phyloP scores from a whole-genome alignment of 1,284 basidiomycete species.

The Rhodotorula sp. region DNA sequence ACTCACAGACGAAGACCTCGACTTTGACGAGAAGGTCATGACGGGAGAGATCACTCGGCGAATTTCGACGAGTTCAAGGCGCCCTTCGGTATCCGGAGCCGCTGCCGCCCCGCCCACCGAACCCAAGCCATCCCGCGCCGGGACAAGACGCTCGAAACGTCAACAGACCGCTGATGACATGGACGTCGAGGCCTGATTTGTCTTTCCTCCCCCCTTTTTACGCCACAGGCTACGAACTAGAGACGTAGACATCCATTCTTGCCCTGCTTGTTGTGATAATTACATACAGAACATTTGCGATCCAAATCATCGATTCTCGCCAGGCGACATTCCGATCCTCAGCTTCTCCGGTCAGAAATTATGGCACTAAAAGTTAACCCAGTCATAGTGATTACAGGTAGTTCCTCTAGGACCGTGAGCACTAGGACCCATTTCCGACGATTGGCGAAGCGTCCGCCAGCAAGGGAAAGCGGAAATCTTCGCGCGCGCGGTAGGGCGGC shows the following conservation, averaged over 20 bases:
- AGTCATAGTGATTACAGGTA: too few species aligned
- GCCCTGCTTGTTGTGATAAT: not conserved
- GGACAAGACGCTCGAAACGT: conserved; percentile 13
- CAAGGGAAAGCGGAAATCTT: not conserved
- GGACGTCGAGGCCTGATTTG: conserved; percentile 13
- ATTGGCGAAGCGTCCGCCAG: not conserved
- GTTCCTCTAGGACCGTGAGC: not conserved
- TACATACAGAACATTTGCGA: not conserved
- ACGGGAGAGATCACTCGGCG: not conserved
- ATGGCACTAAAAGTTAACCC: too few species aligned
- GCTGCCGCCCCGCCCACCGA: not conserved
- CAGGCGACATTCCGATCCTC: too few species aligned
- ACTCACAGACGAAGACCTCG: conserved; percentile 35
- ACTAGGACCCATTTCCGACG: not conserved
- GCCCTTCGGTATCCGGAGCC: not conserved
- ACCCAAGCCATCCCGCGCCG: not conserved
- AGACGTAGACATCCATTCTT: not conserved
- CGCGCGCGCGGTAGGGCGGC: not conserved
- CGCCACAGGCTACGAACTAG: not conserved
- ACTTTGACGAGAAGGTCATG: conserved; percentile 27
- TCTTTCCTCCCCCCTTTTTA: not conserved
- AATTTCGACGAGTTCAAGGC: not conserved
- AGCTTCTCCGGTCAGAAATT: too few species aligned
- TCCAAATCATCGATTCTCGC: too few species aligned
- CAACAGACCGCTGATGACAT: conserved; percentile 16